Percentiles rank a stretch among this genome's conserved stretches.
Evolutionary conservation across 2,329 filamentous ascomycete species (phyloP).

Genomic region (Pseudogymnoascus sp.): DNA sequence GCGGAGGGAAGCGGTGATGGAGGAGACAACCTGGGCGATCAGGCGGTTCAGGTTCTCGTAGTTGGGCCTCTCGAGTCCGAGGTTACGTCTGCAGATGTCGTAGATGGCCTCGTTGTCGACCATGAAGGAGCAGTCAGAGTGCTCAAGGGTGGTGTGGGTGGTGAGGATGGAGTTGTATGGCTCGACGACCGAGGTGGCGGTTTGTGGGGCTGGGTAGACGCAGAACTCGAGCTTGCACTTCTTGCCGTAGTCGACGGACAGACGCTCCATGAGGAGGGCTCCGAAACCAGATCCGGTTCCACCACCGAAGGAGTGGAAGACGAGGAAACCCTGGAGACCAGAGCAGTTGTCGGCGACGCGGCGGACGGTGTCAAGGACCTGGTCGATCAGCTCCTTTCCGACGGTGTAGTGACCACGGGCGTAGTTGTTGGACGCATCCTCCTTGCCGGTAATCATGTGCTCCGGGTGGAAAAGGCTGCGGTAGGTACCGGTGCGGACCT

Average conservation of each 20-base stretch:
- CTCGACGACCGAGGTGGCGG: conserved; percentile 95
- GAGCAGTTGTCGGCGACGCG: conserved; percentile 96
- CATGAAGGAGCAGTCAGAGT: conserved; percentile 99
- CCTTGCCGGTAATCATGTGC: conserved; percentile 99
- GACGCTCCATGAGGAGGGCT: conserved; percentile 95
- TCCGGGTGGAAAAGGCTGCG: conserved; percentile 96
- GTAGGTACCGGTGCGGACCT: conserved; percentile 96
- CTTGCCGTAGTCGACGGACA: conserved; percentile 99
- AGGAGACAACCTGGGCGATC: conserved; percentile 97
- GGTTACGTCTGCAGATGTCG: conserved; percentile 97
- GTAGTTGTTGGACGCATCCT: conserved; percentile 99
- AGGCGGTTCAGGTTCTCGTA: conserved; percentile 98
- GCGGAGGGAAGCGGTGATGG: conserved; percentile 94
- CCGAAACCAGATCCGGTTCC: conserved; percentile 98
- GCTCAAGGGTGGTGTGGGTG: conserved; percentile 97
- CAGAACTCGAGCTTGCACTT: conserved; percentile 99
- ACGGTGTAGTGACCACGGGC: conserved; percentile 99
- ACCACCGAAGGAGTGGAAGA: conserved; percentile 99
- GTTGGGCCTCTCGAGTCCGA: conserved; percentile 94
- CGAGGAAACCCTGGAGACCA: conserved; percentile 96
- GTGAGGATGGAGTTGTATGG: conserved; percentile 99
- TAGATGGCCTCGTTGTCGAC: conserved; percentile 99
- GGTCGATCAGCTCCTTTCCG: conserved; percentile 98
- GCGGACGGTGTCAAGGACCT: conserved; percentile 95
- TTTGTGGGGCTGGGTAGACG: conserved; percentile 96